Base-by-base conservation (phyloP, 2,329 filamentous ascomycete species). In the Aspergillus unguis region DNA sequence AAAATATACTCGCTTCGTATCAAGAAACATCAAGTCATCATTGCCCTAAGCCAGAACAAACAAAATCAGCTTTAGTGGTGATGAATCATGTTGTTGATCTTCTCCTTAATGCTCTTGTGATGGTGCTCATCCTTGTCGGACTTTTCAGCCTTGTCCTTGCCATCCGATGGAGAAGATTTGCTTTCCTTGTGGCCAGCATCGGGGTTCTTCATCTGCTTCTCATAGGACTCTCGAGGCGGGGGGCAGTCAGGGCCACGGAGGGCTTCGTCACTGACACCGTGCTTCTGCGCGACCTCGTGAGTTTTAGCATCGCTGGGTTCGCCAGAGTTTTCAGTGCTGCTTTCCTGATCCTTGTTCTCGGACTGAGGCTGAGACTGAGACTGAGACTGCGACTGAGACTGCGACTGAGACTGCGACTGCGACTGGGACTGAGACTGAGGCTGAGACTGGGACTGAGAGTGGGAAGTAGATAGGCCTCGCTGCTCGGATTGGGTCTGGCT, bases 61-160 rank as follows among this genome's bases (percentile, higher is more conserved):
- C 4, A 1, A 23, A 32, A 32, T 10, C 3, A 11, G 31, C 23
- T 23, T 42, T 42, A 48, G 37, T 42, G 46, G 38, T 48, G 46
- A 43, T 58, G 54, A n/a, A 59, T 35, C 11, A 57, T 57, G 43
- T 58, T 65, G 9, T 60, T 59, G 54, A 78, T 64, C 62, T 67
- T 66, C 59, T 65, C 64, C 60, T 67, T 72, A 58, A 68, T 47
- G 9, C 46, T 53, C 26, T 53, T 57, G 17, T 54, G 50, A 31
- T 52, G 52, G 3, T 58, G 53, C 25, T 33, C 25, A 23, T 29
- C 26, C 26, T 33, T 35, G 11, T 45, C 35, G 5, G 43, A 25
- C 28, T 48, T 48, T 6, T 43, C 32, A 7, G 33, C 33, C 28
- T 32, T 11, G 8, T 37, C 23, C 33, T 36, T 46, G 33, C 37